Evolutionary conservation across 2,329 filamentous ascomycete species (phyloP).

Genomic region (Aulographum hederae): DNA sequence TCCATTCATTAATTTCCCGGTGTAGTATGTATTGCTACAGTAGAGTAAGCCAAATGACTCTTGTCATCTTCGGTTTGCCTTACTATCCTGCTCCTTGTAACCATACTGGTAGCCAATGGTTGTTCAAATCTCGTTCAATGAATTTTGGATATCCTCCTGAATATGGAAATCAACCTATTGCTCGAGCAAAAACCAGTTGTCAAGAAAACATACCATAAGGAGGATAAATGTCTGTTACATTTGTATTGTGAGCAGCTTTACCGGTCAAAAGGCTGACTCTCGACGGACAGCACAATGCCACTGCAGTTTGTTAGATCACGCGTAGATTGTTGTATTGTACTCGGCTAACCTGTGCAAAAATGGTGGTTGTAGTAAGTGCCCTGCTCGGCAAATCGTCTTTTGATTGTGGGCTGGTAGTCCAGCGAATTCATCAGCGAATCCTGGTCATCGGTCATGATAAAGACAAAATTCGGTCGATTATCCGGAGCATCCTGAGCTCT

Average conservation of each 20-base stretch:
- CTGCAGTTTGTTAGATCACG: too few relatives aligned
- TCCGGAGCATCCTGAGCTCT: too few relatives aligned
- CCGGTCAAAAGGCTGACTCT: conserved; percentile 40
- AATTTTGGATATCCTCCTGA: conserved; percentile 30
- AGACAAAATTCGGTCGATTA: conserved; percentile 4
- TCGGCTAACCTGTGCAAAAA: conserved; percentile 40
- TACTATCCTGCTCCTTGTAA: conserved; percentile 32
- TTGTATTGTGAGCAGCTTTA: conserved; percentile 42
- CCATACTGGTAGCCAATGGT: conserved; percentile 32
- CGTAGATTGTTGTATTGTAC: too few relatives aligned
- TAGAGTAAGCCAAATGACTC: too few relatives aligned
- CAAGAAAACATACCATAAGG: too few relatives aligned
- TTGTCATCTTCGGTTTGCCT: too few relatives aligned
- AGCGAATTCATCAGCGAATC: conserved; percentile 28
- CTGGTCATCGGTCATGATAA: conserved; percentile 6
- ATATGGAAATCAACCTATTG: neutral
- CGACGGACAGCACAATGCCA: conserved; percentile 40
- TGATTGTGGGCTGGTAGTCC: conserved; percentile 32
- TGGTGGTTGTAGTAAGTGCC: conserved; percentile 36
- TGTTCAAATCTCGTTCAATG: conserved; percentile 29
- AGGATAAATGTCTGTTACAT: conserved; percentile 33
- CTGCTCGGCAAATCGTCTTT: conserved; percentile 12
- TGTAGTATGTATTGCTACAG: conserved; percentile 35
- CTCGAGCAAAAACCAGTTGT: conserved; percentile 4
- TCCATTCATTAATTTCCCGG: conserved; percentile 36